Base-by-base conservation (phyloP, 768 basidiomycete genomes). In the Lentinula aciculospora region DNA sequence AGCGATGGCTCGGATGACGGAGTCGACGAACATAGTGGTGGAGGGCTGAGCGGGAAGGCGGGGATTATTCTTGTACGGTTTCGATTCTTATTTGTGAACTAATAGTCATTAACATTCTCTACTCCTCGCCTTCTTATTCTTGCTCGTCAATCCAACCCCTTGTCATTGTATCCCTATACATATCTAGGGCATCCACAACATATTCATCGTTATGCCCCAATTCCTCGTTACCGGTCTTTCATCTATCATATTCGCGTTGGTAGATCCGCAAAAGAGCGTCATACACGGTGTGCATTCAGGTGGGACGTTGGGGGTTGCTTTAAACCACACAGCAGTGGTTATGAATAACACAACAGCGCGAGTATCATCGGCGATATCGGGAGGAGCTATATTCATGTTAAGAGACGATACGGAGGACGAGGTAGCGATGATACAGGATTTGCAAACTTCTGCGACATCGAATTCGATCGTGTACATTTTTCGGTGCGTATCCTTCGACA, bases 191-290 rank as follows among this genome's bases (percentile, higher is more conserved):
- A 96, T 98, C 53, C 94, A 98, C 71, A 98, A 97, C 66, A 82
- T 97, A 58, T 96, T 90, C 70, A 76, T 98, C 60, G 96, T 98
- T 58, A 74, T 97, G 6, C 96, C 96, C 0, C 96, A 98, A 66
- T 95, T 98, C 71, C 78, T 98, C 39, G 88, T 95, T 31, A 95
- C 92, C 0, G 93, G 86, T 23, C 69, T 98, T 4, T 85, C 93
- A 0, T 84, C 94, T 9, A 74, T 95, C 60, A 80, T 98, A 46
- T 97, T 98, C 65, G 90, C 89, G 15, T 71, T 97, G 4, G 77
- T 94, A 60, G 94, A 96, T 59, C 86, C 89, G 0, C 66, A 72
- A 25, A 82, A 78, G 55, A 74, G 76, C 4, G 73, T 69, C 27
- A 59, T 76, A 1, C 76, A 75, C 9, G 70, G 70, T 10, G 28